Percentiles rank a stretch among this genome's conserved stretches.
Evolutionary conservation across 176 grass and related monocot genomes (phyloP).

Genomic region (Puya raimondii): DNA sequence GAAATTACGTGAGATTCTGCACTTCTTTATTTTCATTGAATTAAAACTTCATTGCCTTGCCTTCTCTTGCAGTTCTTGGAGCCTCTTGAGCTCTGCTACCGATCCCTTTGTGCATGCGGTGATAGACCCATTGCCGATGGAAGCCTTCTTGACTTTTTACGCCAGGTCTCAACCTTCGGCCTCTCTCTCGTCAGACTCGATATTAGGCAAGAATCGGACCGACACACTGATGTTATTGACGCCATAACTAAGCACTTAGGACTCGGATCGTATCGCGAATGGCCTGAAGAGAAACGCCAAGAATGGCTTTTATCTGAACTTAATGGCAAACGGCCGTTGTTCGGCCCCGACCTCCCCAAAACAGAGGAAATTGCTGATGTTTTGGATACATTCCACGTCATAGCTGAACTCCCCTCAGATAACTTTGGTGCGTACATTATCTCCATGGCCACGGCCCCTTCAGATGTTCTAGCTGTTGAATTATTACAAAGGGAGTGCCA

Average conservation of each 20-base stretch:
- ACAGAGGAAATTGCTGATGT: constrained; percentile 87
- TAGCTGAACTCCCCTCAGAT: constrained; percentile 81
- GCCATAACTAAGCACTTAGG: constrained; percentile 61
- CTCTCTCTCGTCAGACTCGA: constrained; percentile 88
- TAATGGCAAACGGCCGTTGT: constrained; percentile 75
- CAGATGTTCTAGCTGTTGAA: constrained; percentile 95
- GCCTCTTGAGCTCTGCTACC: constrained; percentile 84
- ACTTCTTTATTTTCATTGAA: too few relatives aligned
- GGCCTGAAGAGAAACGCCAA: constrained; percentile 84
- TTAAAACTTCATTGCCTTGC: too few relatives aligned
- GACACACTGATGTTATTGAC: constrained; percentile 84
- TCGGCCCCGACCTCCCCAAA: constrained; percentile 69
- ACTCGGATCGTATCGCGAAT: constrained; percentile 80
- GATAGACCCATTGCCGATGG: constrained; percentile 82
- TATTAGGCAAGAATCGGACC: constrained; percentile 91
- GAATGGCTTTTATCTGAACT: constrained; percentile 87
- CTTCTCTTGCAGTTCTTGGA: constrained; percentile 68
- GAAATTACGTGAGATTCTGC: too few relatives aligned
- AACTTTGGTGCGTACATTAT: constrained; percentile 96
- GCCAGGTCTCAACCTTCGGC: constrained; percentile 91
- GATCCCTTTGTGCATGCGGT: constrained; percentile 77
- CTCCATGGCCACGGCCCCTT: constrained; percentile 87
- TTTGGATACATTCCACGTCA: constrained; percentile 72
- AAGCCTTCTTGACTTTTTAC: constrained; percentile 83
- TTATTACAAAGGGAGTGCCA: constrained; percentile 81